Evolutionary conservation across 257 asterid genomes (phyloP), one percentile per base, ranked within the genome.

Genomic region (Solanum tarijense): DNA sequence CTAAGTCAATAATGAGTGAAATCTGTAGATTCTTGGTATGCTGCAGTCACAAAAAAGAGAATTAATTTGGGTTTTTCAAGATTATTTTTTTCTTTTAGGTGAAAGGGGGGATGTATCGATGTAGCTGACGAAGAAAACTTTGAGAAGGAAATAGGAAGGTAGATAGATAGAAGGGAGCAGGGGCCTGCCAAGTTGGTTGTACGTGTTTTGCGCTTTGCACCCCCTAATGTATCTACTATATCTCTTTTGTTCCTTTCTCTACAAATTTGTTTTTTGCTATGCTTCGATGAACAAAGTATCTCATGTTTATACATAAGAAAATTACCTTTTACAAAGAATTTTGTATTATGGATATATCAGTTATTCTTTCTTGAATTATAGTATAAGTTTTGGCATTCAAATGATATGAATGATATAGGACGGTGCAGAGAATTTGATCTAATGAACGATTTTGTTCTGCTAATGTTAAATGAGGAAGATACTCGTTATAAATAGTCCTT

Each of bases 101-200:
- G 52, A 36, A 34, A 46, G 72, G 87, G 76, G 88, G 86, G 88
- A 16, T 39, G 88, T 75, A 60, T 75, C 58, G 55, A 23, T 29
- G 91, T 34, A 55, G 87, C 13, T 43, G 86, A 86, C 27, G 88
- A 89, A 86, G 90, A 86, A 89, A 89, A 87, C 88, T 87, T 88
- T 65, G 46, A 90, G 90, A 90, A 90, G 88, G 87, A 90, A 90
- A 86, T 43, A 38, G 86, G 60, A 52, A 39, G 58, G 29, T 25
- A 5, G 79, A 55, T 84, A 75, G 90, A 86, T 82, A 85, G 91
- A 90, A 41, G 39, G 52, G 29, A 74, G 31, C 83, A 74, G 35
- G 34, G 85, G 85, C 85, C 85, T 82, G 85, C 69, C 85, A 48
- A 82, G 85, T 82, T 82, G 85, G 69, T 82, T 82, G 20, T 48